Evolutionary conservation across 352 stramenopile genomes (phyloP).

Genomic region (Globisporangium polare): DNA sequence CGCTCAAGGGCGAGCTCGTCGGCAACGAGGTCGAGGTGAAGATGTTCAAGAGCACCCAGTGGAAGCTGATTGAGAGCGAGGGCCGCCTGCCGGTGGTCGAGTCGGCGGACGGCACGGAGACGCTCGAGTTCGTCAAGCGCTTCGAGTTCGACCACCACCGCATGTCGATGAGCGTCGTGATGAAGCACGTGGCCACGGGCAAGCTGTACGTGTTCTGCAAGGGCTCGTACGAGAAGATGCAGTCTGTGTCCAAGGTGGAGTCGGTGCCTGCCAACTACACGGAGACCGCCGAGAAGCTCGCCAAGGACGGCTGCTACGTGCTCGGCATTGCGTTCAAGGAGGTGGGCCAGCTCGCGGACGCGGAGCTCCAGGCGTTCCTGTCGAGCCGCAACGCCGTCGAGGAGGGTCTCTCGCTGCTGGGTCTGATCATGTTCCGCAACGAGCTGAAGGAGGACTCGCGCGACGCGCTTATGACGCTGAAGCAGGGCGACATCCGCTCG

Average conservation of each 20-base stretch:
- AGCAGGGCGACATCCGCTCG: constrained; percentile 62
- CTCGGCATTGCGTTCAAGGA: constrained; percentile 77
- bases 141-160: constrained; percentile 91
- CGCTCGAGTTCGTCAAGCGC: constrained; percentile 81
- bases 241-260: constrained; percentile 39
- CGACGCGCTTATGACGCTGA: constrained; percentile 74
- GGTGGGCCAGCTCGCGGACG: constrained; percentile 29
- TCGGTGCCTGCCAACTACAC: constrained; percentile 76
- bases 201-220: constrained; percentile 85
- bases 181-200: constrained; percentile 53
- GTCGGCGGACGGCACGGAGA: constrained; percentile 33
- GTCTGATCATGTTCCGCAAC: constrained; percentile 90
- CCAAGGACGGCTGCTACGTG: constrained; percentile 87
- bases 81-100: constrained; percentile 39
- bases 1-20: constrained; percentile 64
- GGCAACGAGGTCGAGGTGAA: constrained; percentile 88
- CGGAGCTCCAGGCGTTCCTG: constrained; percentile 35
- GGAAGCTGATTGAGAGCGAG: constrained; percentile 55
- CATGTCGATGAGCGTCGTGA: constrained; percentile 90
- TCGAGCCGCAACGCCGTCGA: constrained; percentile 76
- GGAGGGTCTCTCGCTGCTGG: constrained; percentile 60
- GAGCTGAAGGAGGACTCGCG: constrained; percentile 82
- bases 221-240: constrained; percentile 87
- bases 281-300: constrained; percentile 42
- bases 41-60: constrained; percentile 80